Evolutionary conservation across 306 rosid species (phyloP).

Genomic region (Dryas drummondii): DNA sequence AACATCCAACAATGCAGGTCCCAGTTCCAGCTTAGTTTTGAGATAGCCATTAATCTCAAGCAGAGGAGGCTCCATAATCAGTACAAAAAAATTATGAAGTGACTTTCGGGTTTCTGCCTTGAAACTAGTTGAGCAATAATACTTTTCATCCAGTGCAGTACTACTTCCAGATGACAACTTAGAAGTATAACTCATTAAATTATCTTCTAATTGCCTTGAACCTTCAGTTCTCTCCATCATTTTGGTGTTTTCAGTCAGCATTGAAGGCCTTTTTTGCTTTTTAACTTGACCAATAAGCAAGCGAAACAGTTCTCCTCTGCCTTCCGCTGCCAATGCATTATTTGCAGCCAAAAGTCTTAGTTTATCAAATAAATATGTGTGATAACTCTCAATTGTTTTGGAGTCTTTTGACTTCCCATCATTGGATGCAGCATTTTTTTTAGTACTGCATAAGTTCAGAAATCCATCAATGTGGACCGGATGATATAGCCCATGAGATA

Average conservation of each 20-base stretch:
- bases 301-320: constrained; percentile 60
- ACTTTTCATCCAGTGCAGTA: constrained; percentile 20
- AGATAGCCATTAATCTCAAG: constrained; percentile 37
- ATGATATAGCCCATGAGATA: constrained; percentile 75
- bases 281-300: constrained; percentile 56
- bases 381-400: constrained; percentile 62
- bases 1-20: constrained; percentile 41
- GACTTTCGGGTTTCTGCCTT: constrained; percentile 58
- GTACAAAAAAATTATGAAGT: constrained; percentile 65
- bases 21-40: constrained; percentile 36
- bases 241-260: constrained; percentile 37
- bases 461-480: constrained; percentile 71
- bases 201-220: constrained; percentile 34
- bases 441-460: constrained; percentile 57
- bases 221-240: constrained; percentile 30
- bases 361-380: constrained; percentile 73
- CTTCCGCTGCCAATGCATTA: constrained; percentile 56
- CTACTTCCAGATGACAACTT: constrained; percentile 20
- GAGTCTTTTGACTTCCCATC: constrained; percentile 44
- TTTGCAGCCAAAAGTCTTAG: constrained; percentile 47
- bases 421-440: constrained; percentile 45
- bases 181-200: constrained; percentile 18
- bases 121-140: constrained; percentile 34
- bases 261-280: constrained; percentile 47
- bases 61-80: constrained; percentile 76